These are phyloP conservation scores for Paxillus involutus DNA, from an alignment of 768 basidiomycete species.

Conservation along the genomic window DNA sequence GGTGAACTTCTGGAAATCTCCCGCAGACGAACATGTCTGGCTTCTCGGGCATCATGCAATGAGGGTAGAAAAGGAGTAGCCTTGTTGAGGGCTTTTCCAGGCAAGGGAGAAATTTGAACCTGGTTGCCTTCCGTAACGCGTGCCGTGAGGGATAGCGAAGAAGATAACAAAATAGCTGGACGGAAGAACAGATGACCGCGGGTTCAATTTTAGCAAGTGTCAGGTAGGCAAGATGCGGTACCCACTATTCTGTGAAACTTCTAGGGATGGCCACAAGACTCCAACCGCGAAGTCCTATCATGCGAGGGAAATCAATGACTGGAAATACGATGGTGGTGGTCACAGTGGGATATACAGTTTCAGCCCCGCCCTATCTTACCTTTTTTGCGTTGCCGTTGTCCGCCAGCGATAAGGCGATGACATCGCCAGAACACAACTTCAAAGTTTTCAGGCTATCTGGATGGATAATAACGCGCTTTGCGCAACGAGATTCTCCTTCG, in stretches of 20 bases:
- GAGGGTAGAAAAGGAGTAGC: slow-evolving; percentile 48
- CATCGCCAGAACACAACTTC: slow-evolving; percentile 69
- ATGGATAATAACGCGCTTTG: slow-evolving; percentile 64
- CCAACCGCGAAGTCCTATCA: slow-evolving; percentile 65
- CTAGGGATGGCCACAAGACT: slow-evolving; percentile 73
- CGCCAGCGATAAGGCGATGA: slow-evolving; percentile 51
- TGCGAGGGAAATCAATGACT: slow-evolving; percentile 14
- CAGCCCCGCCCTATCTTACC: slow-evolving; percentile 30
- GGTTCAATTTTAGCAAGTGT: slow-evolving; percentile 15
- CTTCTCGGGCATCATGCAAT: slow-evolving; percentile 49
- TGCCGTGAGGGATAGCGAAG: slow-evolving; percentile 61
- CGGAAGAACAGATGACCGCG: background rate
- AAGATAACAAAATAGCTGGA: slow-evolving; percentile 56
- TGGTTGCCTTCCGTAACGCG: slow-evolving; percentile 48
- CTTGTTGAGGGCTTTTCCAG: slow-evolving; percentile 36
- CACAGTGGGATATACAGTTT: slow-evolving; percentile 3
- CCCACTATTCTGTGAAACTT: slow-evolving; percentile 59
- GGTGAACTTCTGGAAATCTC: slow-evolving; percentile 38
- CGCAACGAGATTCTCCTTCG: slow-evolving; percentile 48
- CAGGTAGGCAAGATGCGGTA: slow-evolving; percentile 14
- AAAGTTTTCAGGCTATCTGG: slow-evolving; percentile 57
- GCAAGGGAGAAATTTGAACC: slow-evolving; percentile 50
- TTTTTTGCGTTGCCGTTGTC: slow-evolving; percentile 33
- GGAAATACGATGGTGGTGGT: slow-evolving; percentile 6
- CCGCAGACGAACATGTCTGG: slow-evolving; percentile 49